Conservation (phyloP, 768 basidiomycete species). For the Pisolithus albus region DNA sequence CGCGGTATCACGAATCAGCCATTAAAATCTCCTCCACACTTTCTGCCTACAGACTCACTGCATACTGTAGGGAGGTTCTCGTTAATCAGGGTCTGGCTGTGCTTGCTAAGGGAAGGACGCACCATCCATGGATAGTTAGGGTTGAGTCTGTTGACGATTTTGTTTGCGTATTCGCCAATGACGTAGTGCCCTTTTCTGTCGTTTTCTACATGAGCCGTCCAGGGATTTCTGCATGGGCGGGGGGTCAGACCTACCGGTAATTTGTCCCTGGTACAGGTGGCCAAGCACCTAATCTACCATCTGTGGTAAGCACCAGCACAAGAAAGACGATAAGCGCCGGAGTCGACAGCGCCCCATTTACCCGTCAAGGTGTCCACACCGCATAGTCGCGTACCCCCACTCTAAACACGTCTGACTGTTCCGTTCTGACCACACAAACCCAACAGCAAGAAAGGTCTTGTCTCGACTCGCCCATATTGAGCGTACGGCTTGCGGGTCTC, state of each 20-base stretch:
- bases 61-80: constrained; percentile 39
- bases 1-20: background rate
- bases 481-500: constrained; percentile 57
- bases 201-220: constrained; percentile 1
- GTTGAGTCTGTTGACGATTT: constrained; percentile 51
- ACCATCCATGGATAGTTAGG: constrained; percentile 73
- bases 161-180: constrained; percentile 62
- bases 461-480: constrained; percentile 64
- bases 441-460: constrained; percentile 69
- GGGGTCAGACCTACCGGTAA: constrained; percentile 47
- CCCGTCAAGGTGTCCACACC: constrained; percentile 66
- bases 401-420: constrained; percentile 64
- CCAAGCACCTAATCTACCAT: constrained; percentile 57
- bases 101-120: constrained; percentile 25
- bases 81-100: constrained; percentile 9
- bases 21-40: background rate
- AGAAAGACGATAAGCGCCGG: background rate
- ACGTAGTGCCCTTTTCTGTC: constrained; percentile 65
- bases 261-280: constrained; percentile 70
- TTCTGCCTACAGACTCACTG: constrained; percentile 37
- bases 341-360: constrained; percentile 30
- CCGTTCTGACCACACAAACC: constrained; percentile 71
- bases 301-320: background rate
- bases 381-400: constrained; percentile 77
- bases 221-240: background rate